A percentile compares a stretch with the other conserved stretches of the same genome.
Conservation (phyloP, 2,329 filamentous ascomycete species). For the Celoporthe dispersa region DNA sequence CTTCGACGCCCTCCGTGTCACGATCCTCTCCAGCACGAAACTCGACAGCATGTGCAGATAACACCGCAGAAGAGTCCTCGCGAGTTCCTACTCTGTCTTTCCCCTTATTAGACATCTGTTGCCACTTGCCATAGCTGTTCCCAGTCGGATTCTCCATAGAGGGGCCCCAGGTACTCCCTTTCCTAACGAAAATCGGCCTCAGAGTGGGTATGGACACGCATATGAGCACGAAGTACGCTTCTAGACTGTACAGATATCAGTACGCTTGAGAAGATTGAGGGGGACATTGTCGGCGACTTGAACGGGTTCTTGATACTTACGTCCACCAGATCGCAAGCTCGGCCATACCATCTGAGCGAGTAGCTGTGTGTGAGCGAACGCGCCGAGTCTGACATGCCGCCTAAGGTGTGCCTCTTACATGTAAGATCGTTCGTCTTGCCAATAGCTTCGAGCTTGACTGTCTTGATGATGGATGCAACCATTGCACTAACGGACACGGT, state of each 20-base stretch:
- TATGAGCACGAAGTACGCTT: conserved; percentile 28
- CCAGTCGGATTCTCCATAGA: neutral
- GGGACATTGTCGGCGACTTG: neutral
- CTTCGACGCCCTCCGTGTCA: neutral
- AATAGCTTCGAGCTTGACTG: conserved; percentile 18
- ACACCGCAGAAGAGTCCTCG: neutral
- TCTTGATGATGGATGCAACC: conserved; percentile 31
- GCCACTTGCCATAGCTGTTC: neutral
- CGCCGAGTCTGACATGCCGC: too few relatives aligned
- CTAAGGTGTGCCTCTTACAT: neutral
- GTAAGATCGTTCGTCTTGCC: conserved; percentile 8
- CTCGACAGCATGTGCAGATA: neutral
- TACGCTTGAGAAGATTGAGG: too few relatives aligned
- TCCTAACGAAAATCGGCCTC: neutral
- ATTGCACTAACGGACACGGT: conserved; percentile 26
- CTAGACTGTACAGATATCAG: conserved; percentile 11
- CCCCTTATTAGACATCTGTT: neutral
- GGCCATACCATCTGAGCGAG: conserved; percentile 25
- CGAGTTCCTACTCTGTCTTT: neutral
- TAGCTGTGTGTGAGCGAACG: neutral
- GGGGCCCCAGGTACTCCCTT: neutral
- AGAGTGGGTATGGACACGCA: conserved; percentile 28
- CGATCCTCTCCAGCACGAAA: neutral
- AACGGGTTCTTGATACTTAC: neutral
- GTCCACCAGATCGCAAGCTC: conserved; percentile 29